Evolutionary conservation across 768 basidiomycete genomes (phyloP).

Genomic region (Suillus placidus): DNA sequence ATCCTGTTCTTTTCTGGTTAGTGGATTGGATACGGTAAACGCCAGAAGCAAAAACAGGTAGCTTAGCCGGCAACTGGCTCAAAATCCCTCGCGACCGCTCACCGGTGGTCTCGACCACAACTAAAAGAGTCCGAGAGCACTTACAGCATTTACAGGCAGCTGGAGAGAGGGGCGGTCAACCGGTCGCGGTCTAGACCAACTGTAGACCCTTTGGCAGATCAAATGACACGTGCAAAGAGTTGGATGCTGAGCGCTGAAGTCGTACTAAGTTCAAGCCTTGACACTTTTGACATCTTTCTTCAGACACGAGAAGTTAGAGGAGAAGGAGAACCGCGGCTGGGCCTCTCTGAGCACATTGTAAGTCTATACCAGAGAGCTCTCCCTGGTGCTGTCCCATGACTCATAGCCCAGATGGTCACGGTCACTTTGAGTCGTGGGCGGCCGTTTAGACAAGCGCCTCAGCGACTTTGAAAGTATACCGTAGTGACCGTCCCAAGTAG

Average conservation of each 20-base stretch:
- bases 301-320: neutral
- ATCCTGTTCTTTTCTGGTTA: neutral
- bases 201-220: neutral
- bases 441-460: neutral
- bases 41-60: neutral
- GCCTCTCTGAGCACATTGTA: neutral
- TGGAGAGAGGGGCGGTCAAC: neutral
- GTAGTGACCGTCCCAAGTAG: neutral
- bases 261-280: neutral
- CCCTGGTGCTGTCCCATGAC: neutral
- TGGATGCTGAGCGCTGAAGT: neutral
- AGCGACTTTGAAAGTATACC: neutral
- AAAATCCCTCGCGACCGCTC: neutral
- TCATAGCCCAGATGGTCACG: neutral
- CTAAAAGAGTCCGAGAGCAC: neutral
- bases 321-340: neutral
- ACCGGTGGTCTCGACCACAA: neutral
- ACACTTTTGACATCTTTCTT: neutral
- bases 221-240: neutral
- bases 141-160: neutral
- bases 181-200: constrained; percentile 3
- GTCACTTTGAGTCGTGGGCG: too few species aligned
- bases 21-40: neutral
- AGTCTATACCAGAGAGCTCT: neutral
- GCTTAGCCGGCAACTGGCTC: neutral